phyloP scores from a whole-genome alignment of 2,329 filamentous ascomycete species.

The Corynespora cassiicola region DNA sequence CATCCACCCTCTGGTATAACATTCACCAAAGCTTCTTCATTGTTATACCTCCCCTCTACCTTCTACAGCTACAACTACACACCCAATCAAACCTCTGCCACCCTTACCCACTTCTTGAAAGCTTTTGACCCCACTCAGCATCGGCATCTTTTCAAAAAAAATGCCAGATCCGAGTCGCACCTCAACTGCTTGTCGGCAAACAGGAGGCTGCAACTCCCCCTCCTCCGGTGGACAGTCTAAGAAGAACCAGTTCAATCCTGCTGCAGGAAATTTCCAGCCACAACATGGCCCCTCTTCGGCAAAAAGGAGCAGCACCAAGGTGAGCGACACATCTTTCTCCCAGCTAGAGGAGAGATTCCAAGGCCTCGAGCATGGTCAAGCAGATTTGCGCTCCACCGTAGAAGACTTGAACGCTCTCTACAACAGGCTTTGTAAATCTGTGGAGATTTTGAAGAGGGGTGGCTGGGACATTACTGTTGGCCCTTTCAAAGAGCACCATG shows the following conservation, averaged over 20 bases:
- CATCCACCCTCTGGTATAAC: neutral
- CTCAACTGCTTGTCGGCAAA: too few relatives aligned
- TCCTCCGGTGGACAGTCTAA: too few relatives aligned
- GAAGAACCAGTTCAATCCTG: constrained; percentile 18
- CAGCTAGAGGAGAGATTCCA: constrained; percentile 25
- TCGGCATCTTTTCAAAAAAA: too few relatives aligned
- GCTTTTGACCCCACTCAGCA: too few relatives aligned
- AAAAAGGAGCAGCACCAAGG: constrained; percentile 14
- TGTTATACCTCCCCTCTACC: neutral
- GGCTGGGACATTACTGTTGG: constrained; percentile 24
- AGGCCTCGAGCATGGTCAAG: constrained; percentile 23
- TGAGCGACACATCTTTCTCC: constrained; percentile 16
- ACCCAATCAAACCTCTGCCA: neutral
- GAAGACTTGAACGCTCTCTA: constrained; percentile 18
- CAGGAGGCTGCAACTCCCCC: too few relatives aligned
- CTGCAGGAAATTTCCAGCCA: constrained; percentile 17
- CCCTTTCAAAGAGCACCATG: constrained; percentile 18
- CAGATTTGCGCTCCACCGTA: constrained; percentile 19
- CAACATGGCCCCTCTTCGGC: constrained; percentile 5
- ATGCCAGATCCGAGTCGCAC: too few relatives aligned
- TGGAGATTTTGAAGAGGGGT: constrained; percentile 27
- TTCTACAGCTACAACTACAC: too few relatives aligned
- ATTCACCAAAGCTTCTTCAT: constrained; percentile 1
- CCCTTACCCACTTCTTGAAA: too few relatives aligned
- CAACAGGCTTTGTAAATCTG: constrained; percentile 21